A percentile compares a stretch with the other conserved stretches of the same genome.
phyloP scores from a whole-genome alignment of 305 asterid genomes.

The Caryopteris hybrid region DNA sequence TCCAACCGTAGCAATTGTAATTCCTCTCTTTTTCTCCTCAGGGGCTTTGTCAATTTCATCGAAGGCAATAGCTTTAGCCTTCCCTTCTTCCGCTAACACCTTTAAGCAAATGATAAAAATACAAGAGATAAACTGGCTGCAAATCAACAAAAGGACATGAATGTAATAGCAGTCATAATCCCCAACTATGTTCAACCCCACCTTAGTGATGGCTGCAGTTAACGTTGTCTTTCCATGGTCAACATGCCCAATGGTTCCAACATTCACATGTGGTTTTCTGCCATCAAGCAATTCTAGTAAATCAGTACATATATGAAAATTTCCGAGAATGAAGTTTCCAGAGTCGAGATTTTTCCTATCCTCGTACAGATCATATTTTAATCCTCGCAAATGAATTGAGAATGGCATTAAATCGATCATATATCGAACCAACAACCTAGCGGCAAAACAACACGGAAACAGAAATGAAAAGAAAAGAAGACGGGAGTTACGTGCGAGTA shows the following conservation, averaged over 20 bases:
- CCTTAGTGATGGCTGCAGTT: slow-evolving; percentile 97
- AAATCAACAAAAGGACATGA: not conserved
- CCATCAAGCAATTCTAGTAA: slow-evolving; percentile 10
- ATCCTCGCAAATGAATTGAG: not conserved
- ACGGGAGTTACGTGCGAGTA: slow-evolving; percentile 66
- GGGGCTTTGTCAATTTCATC: slow-evolving; percentile 99
- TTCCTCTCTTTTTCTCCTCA: slow-evolving; percentile 97
- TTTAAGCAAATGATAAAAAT: slow-evolving; percentile 10
- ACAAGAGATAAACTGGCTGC: not conserved
- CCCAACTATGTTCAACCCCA: slow-evolving; percentile 11
- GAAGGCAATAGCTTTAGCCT: slow-evolving; percentile 89
- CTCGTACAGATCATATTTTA: not conserved
- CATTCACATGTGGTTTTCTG: slow-evolving; percentile 97
- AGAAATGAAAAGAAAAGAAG: not conserved
- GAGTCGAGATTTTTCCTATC: not conserved
- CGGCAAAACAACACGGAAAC: not conserved
- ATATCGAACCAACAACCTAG: not conserved
- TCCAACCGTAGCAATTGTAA: slow-evolving; percentile 88
- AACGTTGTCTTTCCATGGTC: slow-evolving; percentile 98
- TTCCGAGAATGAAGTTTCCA: not conserved
- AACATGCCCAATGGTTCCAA: slow-evolving; percentile 98
- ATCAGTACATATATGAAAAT: not conserved
- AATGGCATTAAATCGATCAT: not conserved
- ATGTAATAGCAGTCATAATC: not conserved
- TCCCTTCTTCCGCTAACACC: slow-evolving; percentile 92